phyloP scores from a whole-genome alignment of 768 basidiomycete genomes.

The Mycena sanguinolenta region DNA sequence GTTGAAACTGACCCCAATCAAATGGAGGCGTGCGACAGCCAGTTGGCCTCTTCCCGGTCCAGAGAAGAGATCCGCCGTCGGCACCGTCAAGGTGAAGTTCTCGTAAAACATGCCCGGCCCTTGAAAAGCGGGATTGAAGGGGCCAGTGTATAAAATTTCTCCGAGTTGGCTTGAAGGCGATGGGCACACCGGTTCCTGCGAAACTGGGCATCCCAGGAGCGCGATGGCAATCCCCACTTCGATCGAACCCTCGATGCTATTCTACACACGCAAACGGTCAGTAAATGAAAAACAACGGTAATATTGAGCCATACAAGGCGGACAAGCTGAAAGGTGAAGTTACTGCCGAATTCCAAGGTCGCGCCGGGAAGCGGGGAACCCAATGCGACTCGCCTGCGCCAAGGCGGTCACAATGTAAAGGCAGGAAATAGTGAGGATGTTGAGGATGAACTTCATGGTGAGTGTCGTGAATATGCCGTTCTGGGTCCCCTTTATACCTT shows the following conservation, averaged over 20 bases:
- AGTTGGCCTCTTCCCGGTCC: constrained; percentile 19
- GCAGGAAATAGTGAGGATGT: constrained; percentile 7
- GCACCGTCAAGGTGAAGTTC: constrained; percentile 28
- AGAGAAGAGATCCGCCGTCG: constrained; percentile 4
- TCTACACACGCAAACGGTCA: background rate
- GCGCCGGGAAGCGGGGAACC: constrained; percentile 11
- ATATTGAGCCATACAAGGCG: constrained; percentile 10
- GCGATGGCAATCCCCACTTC: constrained; percentile 32
- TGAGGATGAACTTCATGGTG: constrained; percentile 13
- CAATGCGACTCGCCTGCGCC: constrained; percentile 21
- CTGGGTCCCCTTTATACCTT: background rate
- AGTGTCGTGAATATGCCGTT: background rate
- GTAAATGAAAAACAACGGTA: background rate
- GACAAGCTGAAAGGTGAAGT: constrained; percentile 21
- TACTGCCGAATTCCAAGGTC: constrained; percentile 6
- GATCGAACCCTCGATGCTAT: constrained; percentile 19
- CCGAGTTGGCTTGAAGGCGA: constrained; percentile 18
- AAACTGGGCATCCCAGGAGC: constrained; percentile 17
- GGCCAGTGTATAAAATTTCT: constrained; percentile 10
- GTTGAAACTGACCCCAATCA: constrained; percentile 19
- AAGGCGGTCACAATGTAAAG: constrained; percentile 17
- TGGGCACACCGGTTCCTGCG: constrained; percentile 15
- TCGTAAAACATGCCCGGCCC: constrained; percentile 15
- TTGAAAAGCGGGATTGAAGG: constrained; percentile 9
- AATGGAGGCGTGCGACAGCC: constrained; percentile 21